A percentile compares a stretch with the other conserved stretches of the same genome.
phyloP scores from a whole-genome alignment of 371 early-diverging fungal genomes.

The Racocetra persica region DNA sequence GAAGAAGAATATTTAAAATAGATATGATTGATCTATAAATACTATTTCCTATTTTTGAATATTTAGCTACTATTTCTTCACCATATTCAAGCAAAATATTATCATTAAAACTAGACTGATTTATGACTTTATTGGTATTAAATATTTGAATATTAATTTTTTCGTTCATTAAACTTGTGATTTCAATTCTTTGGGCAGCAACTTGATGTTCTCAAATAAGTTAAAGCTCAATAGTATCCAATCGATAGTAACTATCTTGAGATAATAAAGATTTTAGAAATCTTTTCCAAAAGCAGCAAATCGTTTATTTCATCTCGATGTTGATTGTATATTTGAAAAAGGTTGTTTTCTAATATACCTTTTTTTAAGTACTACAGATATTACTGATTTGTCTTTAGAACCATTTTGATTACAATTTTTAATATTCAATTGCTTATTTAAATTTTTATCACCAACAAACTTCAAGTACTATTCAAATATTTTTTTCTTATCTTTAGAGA shows the following conservation, averaged over 20 bases:
- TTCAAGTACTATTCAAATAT: no score
- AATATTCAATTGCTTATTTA: no score
- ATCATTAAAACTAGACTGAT: no score
- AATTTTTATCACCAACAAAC: no score
- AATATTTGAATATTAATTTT: neutral
- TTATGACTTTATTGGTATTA: neutral
- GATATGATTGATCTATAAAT: neutral
- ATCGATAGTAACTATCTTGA: neutral
- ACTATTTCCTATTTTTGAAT: neutral
- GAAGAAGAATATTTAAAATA: neutral
- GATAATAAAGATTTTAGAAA: neutral
- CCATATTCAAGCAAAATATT: no score
- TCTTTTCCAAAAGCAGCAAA: conserved; percentile 3
- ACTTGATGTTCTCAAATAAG: neutral
- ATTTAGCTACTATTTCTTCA: no score
- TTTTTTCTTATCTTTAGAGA: no score
- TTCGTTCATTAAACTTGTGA: neutral
- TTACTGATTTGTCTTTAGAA: no score
- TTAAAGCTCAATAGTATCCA: neutral
- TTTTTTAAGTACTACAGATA: no score
- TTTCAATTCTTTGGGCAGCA: neutral
- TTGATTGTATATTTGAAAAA: neutral
- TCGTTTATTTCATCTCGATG: neutral
- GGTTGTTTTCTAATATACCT: neutral
- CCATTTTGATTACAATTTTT: no score